Base-by-base conservation (phyloP, 2,329 filamentous ascomycete genomes). In the Ophiostoma pallidulum region DNA sequence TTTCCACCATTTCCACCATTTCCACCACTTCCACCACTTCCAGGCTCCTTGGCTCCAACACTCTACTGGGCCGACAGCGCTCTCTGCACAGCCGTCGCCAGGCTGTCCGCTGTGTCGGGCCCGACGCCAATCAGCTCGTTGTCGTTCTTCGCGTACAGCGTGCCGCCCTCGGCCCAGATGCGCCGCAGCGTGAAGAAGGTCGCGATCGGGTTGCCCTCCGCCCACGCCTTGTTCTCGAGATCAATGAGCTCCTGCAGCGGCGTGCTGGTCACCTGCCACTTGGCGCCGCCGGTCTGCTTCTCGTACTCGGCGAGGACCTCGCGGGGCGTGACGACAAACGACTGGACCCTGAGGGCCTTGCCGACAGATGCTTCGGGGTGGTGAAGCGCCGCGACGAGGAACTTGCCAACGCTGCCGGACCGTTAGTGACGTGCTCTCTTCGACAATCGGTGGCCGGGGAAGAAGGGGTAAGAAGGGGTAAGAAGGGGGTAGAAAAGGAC, bases 91-190 rank as follows among this genome's bases (percentile, higher is more conserved):
- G 56, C 62, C 1, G 44, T 55, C 42, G 62, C 62, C 52, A 86
- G 58, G 0, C 69, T 72, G 49, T 82, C 76, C 44, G 74, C 60
- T 22, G 74, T 65, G 8, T 69, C 70, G 4, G 68, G 68, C 7
- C 59, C 56, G 10, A 74, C 32, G 0, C 71, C 77, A 45, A 87
- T 70, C 1, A 70, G 56, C 24, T 69, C 72, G 56, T 88, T 87
- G 58, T 86, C 82, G 47, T 79, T 75, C 62, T 76, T 74, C 2
- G 78, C 73, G 58, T 88, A 87, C 39, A 87, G 60, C 0, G 84
- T 88, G 1, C 80, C 80, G 0, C 84, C 84, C 56, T 84, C 77
- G 0, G 76, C 75, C 84, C 84, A 88, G 43, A 88, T 88, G 16
- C 84, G 67, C 39, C 79, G 68, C 54, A 88, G 64, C 0, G 84